phyloP scores from a whole-genome alignment of 495 filamentous ascomycete species.

The Terfezia claveryi region DNA sequence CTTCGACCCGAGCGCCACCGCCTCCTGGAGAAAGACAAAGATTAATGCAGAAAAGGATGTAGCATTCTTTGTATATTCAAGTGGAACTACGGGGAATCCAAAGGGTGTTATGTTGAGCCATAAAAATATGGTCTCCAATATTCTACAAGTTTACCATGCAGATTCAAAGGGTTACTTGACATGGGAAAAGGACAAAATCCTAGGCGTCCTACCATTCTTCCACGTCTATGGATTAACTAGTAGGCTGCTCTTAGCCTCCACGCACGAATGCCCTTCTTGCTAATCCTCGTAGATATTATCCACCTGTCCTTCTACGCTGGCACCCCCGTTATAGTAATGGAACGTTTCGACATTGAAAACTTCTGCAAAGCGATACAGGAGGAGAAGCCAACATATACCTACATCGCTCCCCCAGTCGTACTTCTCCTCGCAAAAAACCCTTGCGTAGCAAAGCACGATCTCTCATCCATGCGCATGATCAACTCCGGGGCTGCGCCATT shows the following conservation, averaged over 20 bases:
- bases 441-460: constrained; percentile 51
- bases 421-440: constrained; percentile 64
- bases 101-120: constrained; percentile 89
- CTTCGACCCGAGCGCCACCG: constrained; percentile 32
- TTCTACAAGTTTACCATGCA: constrained; percentile 25
- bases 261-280: not conserved
- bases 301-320: constrained; percentile 45
- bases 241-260: not conserved
- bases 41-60: constrained; percentile 35
- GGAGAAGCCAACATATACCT: constrained; percentile 51
- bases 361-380: constrained; percentile 59
- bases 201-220: constrained; percentile 80
- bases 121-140: constrained; percentile 57
- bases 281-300: constrained; percentile 32
- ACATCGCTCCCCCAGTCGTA: constrained; percentile 70
- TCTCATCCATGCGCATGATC: constrained; percentile 59
- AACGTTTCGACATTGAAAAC: constrained; percentile 60
- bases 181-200: constrained; percentile 43
- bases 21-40: constrained; percentile 21
- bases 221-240: constrained; percentile 53
- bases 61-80: constrained; percentile 57
- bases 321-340: constrained; percentile 49
- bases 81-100: constrained; percentile 76
- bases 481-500: constrained; percentile 81
- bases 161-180: constrained; percentile 35